Evolutionary conservation across 2,329 filamentous ascomycete species (phyloP).

Genomic region (Metarhizium anisopliae): DNA sequence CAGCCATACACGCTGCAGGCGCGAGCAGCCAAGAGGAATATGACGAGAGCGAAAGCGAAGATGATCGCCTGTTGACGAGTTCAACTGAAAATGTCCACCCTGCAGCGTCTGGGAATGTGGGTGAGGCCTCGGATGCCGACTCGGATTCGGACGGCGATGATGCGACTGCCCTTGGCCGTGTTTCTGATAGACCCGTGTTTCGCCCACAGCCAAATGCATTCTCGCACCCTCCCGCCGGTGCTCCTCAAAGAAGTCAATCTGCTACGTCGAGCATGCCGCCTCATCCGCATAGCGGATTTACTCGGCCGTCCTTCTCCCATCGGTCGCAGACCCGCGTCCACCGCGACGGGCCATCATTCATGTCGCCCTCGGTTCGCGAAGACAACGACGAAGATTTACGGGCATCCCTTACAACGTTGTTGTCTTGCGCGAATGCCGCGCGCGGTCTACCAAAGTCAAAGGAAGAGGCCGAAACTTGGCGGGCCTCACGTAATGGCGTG

Average conservation of each 20-base stretch:
- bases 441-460: conserved; percentile 65
- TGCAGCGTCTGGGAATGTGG: conserved; percentile 25
- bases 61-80: conserved; percentile 57
- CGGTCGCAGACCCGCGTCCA: conserved; percentile 38
- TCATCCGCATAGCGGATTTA: conserved; percentile 41
- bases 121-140: conserved; percentile 38
- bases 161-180: conserved; percentile 66
- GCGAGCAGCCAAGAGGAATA: conserved; percentile 88
- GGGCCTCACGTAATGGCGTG: conserved; percentile 26
- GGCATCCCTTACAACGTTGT: conserved; percentile 85
- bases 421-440: conserved; percentile 90
- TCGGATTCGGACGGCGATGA: conserved; percentile 59
- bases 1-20: conserved; percentile 32
- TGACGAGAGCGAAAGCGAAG: conserved; percentile 86
- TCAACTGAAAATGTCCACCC: conserved; percentile 44
- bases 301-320: conserved; percentile 39
- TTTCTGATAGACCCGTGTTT: conserved; percentile 50
- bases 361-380: conserved; percentile 67
- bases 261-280: conserved; percentile 38
- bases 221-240: conserved; percentile 62
- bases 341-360: conserved; percentile 48
- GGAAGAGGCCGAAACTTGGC: conserved; percentile 32
- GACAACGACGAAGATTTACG: conserved; percentile 91
- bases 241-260: conserved; percentile 39
- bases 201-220: conserved; percentile 89